phyloP scores from a whole-genome alignment of 345 rosid genomes.

The Geranium brycei region DNA sequence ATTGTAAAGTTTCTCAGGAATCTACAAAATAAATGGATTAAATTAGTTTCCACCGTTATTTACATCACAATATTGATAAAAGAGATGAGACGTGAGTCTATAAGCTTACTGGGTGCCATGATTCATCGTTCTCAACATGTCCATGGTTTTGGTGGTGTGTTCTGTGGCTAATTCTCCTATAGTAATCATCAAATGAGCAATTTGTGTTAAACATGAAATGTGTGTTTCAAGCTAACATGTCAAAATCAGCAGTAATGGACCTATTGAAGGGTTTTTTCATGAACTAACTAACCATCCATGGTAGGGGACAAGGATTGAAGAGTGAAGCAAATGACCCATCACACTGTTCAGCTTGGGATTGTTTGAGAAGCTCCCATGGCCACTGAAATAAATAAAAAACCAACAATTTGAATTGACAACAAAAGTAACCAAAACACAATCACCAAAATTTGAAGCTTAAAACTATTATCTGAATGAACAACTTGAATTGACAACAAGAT shows the following conservation, averaged over 20 bases:
- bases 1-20: slow-evolving; percentile 50
- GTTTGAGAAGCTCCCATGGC: slow-evolving; percentile 87
- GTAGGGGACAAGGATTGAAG: slow-evolving; percentile 83
- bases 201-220: too few relatives aligned
- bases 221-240: too few relatives aligned
- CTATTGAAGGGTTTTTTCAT: too few relatives aligned
- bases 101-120: slow-evolving; percentile 65
- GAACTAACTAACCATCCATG: slow-evolving; percentile 66
- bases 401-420: too few relatives aligned
- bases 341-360: slow-evolving; percentile 57
- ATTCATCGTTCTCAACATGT: slow-evolving; percentile 88
- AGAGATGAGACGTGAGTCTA: too few relatives aligned
- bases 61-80: too few relatives aligned
- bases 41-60: background rate
- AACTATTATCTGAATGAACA: too few relatives aligned
- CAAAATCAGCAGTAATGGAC: too few relatives aligned
- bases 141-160: slow-evolving; percentile 96
- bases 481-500: too few relatives aligned
- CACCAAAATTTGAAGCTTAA: too few relatives aligned
- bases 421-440: too few relatives aligned
- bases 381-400: slow-evolving; percentile 25
- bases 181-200: background rate
- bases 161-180: slow-evolving; percentile 92
- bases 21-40: slow-evolving; percentile 10
- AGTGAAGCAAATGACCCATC: slow-evolving; percentile 76